Evolutionary conservation across 2,329 filamentous ascomycete species (phyloP).

Genomic region (Aureobasidium lini): DNA sequence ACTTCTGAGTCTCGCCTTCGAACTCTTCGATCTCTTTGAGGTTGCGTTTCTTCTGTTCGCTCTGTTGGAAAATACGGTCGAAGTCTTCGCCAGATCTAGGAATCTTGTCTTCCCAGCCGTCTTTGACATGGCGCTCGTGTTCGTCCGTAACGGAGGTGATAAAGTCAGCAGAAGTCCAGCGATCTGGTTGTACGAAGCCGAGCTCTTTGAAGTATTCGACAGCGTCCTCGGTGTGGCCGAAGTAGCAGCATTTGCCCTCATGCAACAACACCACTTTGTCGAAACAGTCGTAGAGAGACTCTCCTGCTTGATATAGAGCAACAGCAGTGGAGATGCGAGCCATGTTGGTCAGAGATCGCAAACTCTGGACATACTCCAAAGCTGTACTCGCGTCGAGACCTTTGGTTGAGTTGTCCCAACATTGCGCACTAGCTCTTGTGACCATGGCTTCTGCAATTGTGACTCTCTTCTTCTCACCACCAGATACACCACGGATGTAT

Average conservation of each 20-base stretch:
- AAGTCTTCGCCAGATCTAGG: constrained; percentile 62
- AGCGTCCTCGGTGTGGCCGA: constrained; percentile 60
- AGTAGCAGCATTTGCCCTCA: constrained; percentile 67
- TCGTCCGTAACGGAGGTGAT: constrained; percentile 75
- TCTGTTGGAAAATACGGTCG: constrained; percentile 62
- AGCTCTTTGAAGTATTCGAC: constrained; percentile 68
- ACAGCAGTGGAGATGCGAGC: constrained; percentile 81
- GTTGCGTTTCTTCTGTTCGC: constrained; percentile 49
- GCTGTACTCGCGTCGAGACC: constrained; percentile 43
- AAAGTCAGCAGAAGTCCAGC: constrained; percentile 72
- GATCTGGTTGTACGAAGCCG: constrained; percentile 65
- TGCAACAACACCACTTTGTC: constrained; percentile 83
- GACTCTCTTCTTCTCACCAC: constrained; percentile 43
- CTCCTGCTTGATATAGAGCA: constrained; percentile 76
- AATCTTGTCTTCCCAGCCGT: constrained; percentile 59
- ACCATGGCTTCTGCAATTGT: constrained; percentile 44
- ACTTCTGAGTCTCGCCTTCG: constrained; percentile 53
- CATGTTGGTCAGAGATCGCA: constrained; percentile 64
- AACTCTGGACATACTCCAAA: constrained; percentile 41
- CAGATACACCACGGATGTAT: constrained; percentile 65
- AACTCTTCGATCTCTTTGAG: constrained; percentile 62
- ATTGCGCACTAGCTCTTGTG: constrained; percentile 31
- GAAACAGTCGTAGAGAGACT: constrained; percentile 56
- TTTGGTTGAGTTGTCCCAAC: constrained; percentile 42
- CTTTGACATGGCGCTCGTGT: constrained; percentile 71